Percentiles rank a stretch among this genome's conserved stretches.
These are phyloP conservation scores for Talaromyces adpressus DNA, from an alignment of 495 filamentous ascomycete genomes.

Conservation along the genomic window DNA sequence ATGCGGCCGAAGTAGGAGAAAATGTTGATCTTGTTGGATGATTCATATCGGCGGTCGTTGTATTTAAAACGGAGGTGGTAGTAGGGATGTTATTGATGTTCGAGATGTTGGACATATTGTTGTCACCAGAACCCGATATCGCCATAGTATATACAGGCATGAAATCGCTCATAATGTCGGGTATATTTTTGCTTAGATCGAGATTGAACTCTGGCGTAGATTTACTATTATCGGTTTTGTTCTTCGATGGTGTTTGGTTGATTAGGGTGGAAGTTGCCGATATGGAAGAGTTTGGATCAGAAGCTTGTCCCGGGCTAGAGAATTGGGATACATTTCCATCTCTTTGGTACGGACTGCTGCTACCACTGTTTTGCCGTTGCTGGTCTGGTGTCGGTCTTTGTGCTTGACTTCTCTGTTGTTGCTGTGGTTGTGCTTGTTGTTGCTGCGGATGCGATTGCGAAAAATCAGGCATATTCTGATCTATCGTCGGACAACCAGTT, in stretches of 20 bases:
- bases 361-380: neutral
- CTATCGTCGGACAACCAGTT: neutral
- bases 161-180: constrained; percentile 20
- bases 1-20: neutral
- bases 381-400: neutral
- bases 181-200: constrained; percentile 24
- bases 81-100: neutral
- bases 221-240: neutral
- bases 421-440: neutral
- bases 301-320: neutral
- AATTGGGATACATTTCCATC: neutral
- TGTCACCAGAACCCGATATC: neutral
- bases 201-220: constrained; percentile 15
- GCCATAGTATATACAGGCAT: constrained; percentile 28
- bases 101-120: too few species aligned
- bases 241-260: neutral
- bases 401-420: neutral
- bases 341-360: neutral
- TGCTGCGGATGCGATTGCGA: neutral
- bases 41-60: neutral
- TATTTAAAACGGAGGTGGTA: neutral
- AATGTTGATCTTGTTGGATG: constrained; percentile 5
- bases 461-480: neutral
- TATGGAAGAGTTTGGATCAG: neutral
- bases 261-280: neutral